Base-by-base conservation (phyloP, 2,329 filamentous ascomycete genomes). In the Nothophoma quercina region DNA sequence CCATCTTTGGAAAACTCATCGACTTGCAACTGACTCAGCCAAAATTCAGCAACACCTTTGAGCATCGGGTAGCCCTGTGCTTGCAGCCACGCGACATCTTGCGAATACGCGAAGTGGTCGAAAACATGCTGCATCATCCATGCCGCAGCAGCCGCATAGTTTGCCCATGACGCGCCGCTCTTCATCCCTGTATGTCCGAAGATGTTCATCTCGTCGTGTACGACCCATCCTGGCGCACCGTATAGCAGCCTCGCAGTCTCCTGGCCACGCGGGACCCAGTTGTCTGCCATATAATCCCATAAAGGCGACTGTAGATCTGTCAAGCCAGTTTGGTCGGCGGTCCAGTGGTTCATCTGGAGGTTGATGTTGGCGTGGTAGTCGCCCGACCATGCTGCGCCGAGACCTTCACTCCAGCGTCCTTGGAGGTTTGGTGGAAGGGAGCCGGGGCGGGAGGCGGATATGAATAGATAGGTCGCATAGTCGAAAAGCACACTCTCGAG, bases 61-160 rank as follows among this genome's bases (percentile, higher is more conserved):
- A 85, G 63, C 1, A 85, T 71, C 1, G 80, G 82, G 47, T 84
- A 86, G 0, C 81, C 83, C 23, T 70, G 68, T 3, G 46, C 16
- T 6, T 72, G 70, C 5, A 76, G 73, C 81, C 81, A 85, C 1
- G 67, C 62, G 0, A 60, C 34, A 55, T 85, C 76, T 21, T 73
- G 77, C 2, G 77, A 79, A 59, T 85, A 86, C 26, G 81, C 78
- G 64, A 78, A 86, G 59, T 82, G 77, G 51, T 86, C 83, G 69
- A 78, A 82, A 1, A 86, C 79, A 56, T 86, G 82, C 52, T 83
- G 80, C 77, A 84, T 84, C 74, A 85, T 79, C 84, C 84, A 87
- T 1, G 82, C 81, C 1, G 79, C 78, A 0, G 80, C 74, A 0
- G 77, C 79, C 22, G 79, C 75, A 58, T 81, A 76, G 36, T 76